A percentile compares a stretch with the other conserved stretches of the same genome.
phyloP scores from a whole-genome alignment of 805 yeast species.

The Metschnikowia kunwiensis region DNA sequence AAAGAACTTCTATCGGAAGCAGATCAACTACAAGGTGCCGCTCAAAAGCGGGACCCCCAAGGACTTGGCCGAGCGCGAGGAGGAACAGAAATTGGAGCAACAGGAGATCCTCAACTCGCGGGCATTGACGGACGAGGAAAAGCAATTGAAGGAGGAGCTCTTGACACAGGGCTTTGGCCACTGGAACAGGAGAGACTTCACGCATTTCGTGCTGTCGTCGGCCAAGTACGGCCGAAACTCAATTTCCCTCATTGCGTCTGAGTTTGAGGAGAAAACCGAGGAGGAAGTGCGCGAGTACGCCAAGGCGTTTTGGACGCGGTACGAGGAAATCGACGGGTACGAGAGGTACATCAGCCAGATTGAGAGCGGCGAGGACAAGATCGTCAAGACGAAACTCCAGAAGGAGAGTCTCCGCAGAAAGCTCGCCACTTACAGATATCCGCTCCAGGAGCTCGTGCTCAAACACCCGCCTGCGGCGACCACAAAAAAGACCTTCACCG shows the following conservation, averaged over 20 bases:
- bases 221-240: constrained; percentile 82
- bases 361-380: constrained; percentile 85
- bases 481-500: constrained; percentile 65
- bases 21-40: constrained; percentile 61
- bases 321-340: constrained; percentile 79
- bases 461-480: constrained; percentile 69
- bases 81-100: constrained; percentile 57
- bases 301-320: constrained; percentile 75
- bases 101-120: constrained; percentile 72
- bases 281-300: constrained; percentile 82
- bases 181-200: constrained; percentile 88
- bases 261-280: constrained; percentile 74
- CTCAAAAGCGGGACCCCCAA: constrained; percentile 50
- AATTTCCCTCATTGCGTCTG: constrained; percentile 64
- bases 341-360: constrained; percentile 79
- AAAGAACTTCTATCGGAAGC: constrained; percentile 69
- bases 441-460: constrained; percentile 73
- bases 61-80: constrained; percentile 32
- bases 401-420: constrained; percentile 78
- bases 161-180: constrained; percentile 66
- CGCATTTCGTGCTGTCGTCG: constrained; percentile 68
- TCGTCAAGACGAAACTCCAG: constrained; percentile 61
- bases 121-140: constrained; percentile 82
- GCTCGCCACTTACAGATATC: constrained; percentile 65
- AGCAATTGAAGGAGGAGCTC: constrained; percentile 54